Evolutionary conservation across 306 rosid species (phyloP).

Genomic region (Vigna nakashimae): DNA sequence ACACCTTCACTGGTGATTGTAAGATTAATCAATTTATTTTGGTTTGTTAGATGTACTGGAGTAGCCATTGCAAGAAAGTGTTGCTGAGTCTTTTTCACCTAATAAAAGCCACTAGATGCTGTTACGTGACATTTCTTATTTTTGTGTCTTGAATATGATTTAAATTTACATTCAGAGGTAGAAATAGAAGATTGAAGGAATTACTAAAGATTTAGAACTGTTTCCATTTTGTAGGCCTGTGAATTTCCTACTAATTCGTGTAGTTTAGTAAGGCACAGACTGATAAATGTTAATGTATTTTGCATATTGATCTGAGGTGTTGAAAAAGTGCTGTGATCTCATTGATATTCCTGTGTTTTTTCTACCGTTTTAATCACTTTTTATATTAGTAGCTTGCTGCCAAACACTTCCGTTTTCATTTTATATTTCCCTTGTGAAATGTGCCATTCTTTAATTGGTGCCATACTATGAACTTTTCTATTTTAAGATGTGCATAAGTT

Average conservation of each 20-base stretch:
- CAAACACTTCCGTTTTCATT: constrained; percentile 23
- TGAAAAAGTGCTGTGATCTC: background rate
- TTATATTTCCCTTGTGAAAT: constrained; percentile 15
- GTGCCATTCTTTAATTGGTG: constrained; percentile 17
- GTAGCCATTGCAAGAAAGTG: constrained; percentile 29
- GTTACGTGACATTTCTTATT: background rate
- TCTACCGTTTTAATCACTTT: constrained; percentile 20
- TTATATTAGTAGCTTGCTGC: constrained; percentile 5
- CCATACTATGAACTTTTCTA: constrained; percentile 34
- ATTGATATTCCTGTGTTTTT: constrained; percentile 26
- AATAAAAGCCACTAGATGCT: constrained; percentile 25
- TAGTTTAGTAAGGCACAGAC: constrained; percentile 28
- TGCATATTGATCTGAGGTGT: constrained; percentile 18
- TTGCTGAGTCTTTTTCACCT: background rate
- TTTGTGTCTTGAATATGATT: constrained; percentile 10
- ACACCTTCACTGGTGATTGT: constrained; percentile 32
- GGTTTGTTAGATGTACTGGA: constrained; percentile 22
- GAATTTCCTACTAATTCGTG: constrained; percentile 27
- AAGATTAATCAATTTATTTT: constrained; percentile 36
- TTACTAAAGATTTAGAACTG: background rate
- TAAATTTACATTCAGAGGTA: constrained; percentile 24
- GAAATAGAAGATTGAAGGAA: constrained; percentile 16
- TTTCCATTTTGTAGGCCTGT: background rate
- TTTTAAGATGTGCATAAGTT: constrained; percentile 30
- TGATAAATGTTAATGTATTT: constrained; percentile 4